These are phyloP conservation scores for Talaromyces adpressus DNA, from an alignment of 495 filamentous ascomycete species.

Conservation along the genomic window DNA sequence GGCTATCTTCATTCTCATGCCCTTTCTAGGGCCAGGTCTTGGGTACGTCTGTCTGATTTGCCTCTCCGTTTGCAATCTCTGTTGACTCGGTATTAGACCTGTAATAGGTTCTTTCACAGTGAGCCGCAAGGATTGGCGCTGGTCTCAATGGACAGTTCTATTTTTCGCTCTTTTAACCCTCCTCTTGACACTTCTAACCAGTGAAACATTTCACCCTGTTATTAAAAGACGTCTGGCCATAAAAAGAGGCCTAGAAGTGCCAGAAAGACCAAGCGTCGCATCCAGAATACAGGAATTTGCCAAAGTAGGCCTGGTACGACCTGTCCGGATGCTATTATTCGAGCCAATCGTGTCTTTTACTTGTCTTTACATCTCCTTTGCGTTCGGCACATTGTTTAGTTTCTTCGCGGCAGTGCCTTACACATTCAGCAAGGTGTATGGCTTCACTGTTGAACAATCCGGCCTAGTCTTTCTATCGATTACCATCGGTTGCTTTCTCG, in stretches of 20 bases:
- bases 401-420: constrained; percentile 62
- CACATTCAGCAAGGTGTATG: constrained; percentile 43
- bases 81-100: constrained; percentile 35
- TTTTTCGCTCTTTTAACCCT: constrained; percentile 38
- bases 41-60: background rate
- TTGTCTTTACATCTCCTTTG: constrained; percentile 55
- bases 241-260: constrained; percentile 26
- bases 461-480: constrained; percentile 56
- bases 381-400: constrained; percentile 55
- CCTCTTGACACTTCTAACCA: constrained; percentile 27
- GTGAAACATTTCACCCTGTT: constrained; percentile 59
- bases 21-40: constrained; percentile 14
- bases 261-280: constrained; percentile 23
- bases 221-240: constrained; percentile 47
- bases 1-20: constrained; percentile 31
- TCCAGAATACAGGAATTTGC: constrained; percentile 44
- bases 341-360: constrained; percentile 61
- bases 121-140: constrained; percentile 52
- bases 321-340: constrained; percentile 54
- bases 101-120: constrained; percentile 57
- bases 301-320: constrained; percentile 47
- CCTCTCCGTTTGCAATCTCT: background rate
- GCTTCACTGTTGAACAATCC: constrained; percentile 37
- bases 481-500: constrained; percentile 47
- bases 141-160: constrained; percentile 51